Evolutionary conservation across 176 grass and related monocot genomes (phyloP), one percentile per base, ranked within the genome.

Genomic region (Eleusine indica): DNA sequence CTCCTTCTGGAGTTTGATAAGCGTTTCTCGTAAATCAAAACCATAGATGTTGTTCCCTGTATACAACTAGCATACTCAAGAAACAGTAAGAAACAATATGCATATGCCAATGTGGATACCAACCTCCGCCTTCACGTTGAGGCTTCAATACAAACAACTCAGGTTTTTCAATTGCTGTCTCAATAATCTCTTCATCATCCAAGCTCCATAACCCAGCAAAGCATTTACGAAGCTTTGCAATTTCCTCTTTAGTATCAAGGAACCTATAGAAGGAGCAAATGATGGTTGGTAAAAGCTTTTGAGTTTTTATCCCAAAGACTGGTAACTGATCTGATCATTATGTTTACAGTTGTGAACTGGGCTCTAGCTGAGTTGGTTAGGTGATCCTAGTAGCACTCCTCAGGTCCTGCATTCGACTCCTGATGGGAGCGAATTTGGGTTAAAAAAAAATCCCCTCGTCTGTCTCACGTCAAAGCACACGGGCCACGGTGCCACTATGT

Each of bases 161-260:
- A 57, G 96, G 96, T 48, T 91, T 98, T 74, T 93, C 74, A 0
- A 93, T 84, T 52, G 93, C 93, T 80, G 83, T 87, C 82, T 86
- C 90, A 18, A 95, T 61, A 78, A 89, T 85, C 70, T 90, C 93
- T 74, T 89, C 75, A 79, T 95, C 88, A 83, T 98, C 93, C 84
- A 98, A 93, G 85, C 96, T 98, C 96, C 96, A 98, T 70, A 98
- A 56, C 18, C 96, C 96, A 69, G 96, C 96, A 91, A 98, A 98
- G 66, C 96, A 95, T 83, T 98, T 91, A 41, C 85, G 85, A 63
- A 98, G 78, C 78, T 88, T 90, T 67, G 77, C 83, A 80, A 91
- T 86, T 32, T 90, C 90, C 88, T 94, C 87, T 60, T 93, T 83
- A 73, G 87, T 90, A 54, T 93, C 90, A 77, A 98, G 56, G 49